Evolutionary conservation across 176 grass and related monocot species (phyloP).

Genomic region (Thalia dealbata): DNA sequence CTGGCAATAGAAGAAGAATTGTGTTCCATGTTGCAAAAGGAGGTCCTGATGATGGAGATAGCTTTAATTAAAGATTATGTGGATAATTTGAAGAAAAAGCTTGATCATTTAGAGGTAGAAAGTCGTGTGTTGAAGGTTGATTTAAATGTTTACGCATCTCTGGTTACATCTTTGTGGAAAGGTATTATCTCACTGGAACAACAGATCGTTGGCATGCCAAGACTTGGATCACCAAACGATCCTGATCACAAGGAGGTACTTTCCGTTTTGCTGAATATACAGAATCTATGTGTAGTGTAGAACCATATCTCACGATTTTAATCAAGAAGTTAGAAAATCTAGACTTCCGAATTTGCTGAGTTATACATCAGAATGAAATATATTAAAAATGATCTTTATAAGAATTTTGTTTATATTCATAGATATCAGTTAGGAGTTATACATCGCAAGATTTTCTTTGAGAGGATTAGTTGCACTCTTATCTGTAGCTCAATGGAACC

Average conservation of each 20-base stretch:
- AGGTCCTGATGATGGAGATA: conserved; percentile 35
- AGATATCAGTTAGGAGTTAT: too few species aligned
- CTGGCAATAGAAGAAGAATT: conserved; percentile 43
- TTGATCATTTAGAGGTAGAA: conserved; percentile 39
- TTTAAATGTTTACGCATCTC: conserved; percentile 33
- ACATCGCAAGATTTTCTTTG: not conserved
- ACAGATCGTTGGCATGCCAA: not conserved
- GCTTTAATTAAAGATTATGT: conserved; percentile 31
- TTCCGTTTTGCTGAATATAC: not conserved
- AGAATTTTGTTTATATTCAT: too few species aligned
- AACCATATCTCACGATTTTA: not conserved
- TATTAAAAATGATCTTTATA: too few species aligned
- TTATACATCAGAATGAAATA: too few species aligned
- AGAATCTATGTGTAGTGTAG: not conserved
- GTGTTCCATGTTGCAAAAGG: conserved; percentile 27
- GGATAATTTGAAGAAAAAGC: conserved; percentile 39
- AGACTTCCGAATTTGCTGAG: not conserved
- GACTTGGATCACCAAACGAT: not conserved
- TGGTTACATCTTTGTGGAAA: conserved; percentile 42
- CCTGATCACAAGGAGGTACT: not conserved
- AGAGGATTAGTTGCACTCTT: not conserved
- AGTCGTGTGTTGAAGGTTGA: conserved; percentile 42
- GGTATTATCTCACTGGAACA: conserved; percentile 45
- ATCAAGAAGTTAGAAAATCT: not conserved
- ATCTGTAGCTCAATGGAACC: not conserved